Evolutionary conservation across 2,329 filamentous ascomycete species (phyloP).

Genomic region (Aureobasidium uvarum): DNA sequence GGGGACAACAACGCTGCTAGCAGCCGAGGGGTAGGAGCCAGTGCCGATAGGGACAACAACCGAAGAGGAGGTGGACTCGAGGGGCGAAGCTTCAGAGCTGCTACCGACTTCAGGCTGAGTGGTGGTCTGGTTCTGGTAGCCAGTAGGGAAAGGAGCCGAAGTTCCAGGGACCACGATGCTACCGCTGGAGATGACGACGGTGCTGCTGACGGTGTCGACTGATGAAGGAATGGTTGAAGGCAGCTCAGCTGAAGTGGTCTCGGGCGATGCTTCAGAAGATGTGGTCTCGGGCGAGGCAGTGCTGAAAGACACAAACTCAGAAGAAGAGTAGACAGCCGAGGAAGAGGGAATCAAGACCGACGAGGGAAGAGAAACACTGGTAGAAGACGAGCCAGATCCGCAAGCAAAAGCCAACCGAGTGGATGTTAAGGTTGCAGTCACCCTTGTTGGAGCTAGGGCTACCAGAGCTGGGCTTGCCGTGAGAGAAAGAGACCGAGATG

Average conservation of each 20-base stretch:
- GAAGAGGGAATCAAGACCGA: conserved; percentile 1
- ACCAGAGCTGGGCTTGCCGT: conserved; percentile 51
- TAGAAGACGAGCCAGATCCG: conserved; percentile 37
- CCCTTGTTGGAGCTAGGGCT: conserved; percentile 38
- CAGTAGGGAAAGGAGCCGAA: conserved; percentile 21
- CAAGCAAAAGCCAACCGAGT: conserved; percentile 76
- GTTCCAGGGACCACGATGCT: conserved; percentile 31
- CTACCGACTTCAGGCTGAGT: conserved; percentile 26
- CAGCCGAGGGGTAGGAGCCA: conserved; percentile 12
- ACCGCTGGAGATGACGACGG: background rate
- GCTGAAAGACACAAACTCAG: conserved; percentile 30
- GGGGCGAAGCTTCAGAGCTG: conserved; percentile 9
- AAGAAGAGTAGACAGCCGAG: conserved; percentile 21
- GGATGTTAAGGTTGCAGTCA: conserved; percentile 69
- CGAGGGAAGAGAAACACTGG: conserved; percentile 1
- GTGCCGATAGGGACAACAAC: background rate
- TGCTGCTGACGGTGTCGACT: conserved; percentile 5
- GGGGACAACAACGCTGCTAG: background rate
- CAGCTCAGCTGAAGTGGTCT: conserved; percentile 31
- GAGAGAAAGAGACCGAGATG: conserved; percentile 69
- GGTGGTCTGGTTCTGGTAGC: conserved; percentile 25
- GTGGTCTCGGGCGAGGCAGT: conserved; percentile 34
- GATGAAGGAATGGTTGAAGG: conserved; percentile 17
- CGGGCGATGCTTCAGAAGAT: conserved; percentile 28
- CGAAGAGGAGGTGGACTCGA: conserved; percentile 5